Evolutionary conservation across 192 early-diverging fungal genomes (phyloP).

Genomic region (Geosiphon pyriformis): DNA sequence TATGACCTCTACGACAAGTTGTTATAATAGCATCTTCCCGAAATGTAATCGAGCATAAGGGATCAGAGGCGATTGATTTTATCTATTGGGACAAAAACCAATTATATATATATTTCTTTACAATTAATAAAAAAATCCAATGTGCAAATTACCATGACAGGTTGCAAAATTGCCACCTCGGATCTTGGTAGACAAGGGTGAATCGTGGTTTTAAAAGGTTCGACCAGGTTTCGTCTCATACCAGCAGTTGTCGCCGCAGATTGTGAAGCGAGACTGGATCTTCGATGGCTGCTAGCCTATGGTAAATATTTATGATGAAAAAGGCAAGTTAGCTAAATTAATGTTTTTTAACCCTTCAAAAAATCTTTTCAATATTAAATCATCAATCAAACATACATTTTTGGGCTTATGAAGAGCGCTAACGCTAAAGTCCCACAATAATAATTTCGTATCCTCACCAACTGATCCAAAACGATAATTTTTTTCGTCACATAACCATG

Average conservation of each 20-base stretch:
- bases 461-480: conserved; percentile 85
- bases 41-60: conserved; percentile 59
- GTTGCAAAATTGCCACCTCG: conserved; percentile 65
- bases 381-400: conserved; percentile 38
- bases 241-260: conserved; percentile 3
- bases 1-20: conserved; percentile 62
- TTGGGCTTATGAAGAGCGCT: conserved; percentile 71
- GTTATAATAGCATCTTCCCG: conserved; percentile 69
- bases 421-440: conserved; percentile 94
- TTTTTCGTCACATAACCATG: conserved; percentile 66
- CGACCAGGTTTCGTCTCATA: conserved; percentile 14
- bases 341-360: too few relatives aligned
- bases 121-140: conserved; percentile 16
- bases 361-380: too few relatives aligned
- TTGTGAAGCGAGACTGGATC: conserved; percentile 36
- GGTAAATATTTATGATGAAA: neutral
- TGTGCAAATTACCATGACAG: conserved; percentile 46
- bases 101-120: neutral
- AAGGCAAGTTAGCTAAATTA: neutral
- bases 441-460: conserved; percentile 79
- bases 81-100: conserved; percentile 28
- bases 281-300: conserved; percentile 30
- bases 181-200: conserved; percentile 36
- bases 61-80: conserved; percentile 56
- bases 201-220: conserved; percentile 28